Evolutionary conservation across 1,284 basidiomycete species (phyloP), one percentile per base, ranked within the genome.

Genomic region (Boletellus deceptivus): DNA sequence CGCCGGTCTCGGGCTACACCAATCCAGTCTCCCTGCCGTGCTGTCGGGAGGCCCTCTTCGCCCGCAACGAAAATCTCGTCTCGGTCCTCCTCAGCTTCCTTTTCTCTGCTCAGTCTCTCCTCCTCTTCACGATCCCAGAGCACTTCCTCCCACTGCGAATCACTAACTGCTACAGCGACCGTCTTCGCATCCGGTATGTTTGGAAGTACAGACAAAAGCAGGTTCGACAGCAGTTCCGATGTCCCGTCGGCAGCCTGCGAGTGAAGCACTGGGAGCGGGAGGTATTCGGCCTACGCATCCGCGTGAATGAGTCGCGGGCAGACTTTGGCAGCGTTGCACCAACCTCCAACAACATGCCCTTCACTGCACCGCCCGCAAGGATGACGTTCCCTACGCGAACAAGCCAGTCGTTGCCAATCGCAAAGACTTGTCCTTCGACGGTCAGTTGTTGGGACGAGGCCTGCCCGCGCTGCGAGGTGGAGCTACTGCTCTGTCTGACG

Each of bases 311-410:
- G 43, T 6, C 17, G 18, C 3, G 4, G 22, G 6, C 25, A 18
- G 40, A 40, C 20, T 33, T 9, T 13, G 22, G 40, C 25, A 2
- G 31, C 38, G 17, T 24, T 33, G 10, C 17, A 63, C 71, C 40
- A 54, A 86, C 88, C 81, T 91, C 88, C 17, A 91, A 70, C 31
- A 91, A 72, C 84, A 91, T 88, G 17, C 88, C 89, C 61, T 83
- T 88, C 3, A 86, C 73, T 5, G 78, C 79, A 31, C 87, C 86
- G 17, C 87, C 86, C 20, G 84, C 77, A 18, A 89, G 70, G 46
- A 81, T 76, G 18, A 90, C 88, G 64, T 88, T 88, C 9, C 89
- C 88, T 35, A 82, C 80, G 22, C 88, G 77, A n/a, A 91, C 83
- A 16, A 89, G 69, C 85, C 89, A 91, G 63, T 91, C 88, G 41